Conservation (phyloP, 305 asterid genomes). For the Solanum hybrid region DNA sequence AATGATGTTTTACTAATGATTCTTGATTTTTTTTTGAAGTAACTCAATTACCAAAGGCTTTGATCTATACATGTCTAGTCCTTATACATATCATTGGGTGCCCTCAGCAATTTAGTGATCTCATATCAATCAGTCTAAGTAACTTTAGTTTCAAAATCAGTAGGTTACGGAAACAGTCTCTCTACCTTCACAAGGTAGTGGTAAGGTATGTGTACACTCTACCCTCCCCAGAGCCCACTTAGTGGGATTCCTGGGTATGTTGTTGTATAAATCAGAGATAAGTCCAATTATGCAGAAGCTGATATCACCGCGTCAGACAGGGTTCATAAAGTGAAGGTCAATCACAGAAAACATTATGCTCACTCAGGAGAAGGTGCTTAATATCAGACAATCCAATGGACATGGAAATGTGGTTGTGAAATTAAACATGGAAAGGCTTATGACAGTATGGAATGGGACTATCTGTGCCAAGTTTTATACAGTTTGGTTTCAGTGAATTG, state of each 20-base stretch:
- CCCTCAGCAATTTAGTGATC: not conserved
- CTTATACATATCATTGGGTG: not conserved
- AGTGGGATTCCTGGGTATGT: not conserved
- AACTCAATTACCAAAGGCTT: not conserved
- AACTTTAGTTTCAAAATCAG: not conserved
- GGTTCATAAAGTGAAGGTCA: not conserved
- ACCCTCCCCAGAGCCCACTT: not conserved
- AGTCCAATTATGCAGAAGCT: not conserved
- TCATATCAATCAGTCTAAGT: not conserved
- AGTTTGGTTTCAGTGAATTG: not conserved
- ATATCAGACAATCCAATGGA: not conserved
- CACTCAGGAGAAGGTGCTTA: not conserved
- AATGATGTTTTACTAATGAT: not conserved
- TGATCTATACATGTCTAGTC: not conserved
- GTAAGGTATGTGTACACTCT: not conserved
- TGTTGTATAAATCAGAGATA: not conserved
- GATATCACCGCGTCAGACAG: not conserved
- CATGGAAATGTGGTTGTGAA: not conserved
- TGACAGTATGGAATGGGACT: not conserved
- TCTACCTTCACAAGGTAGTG: not conserved
- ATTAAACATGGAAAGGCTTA: not conserved
- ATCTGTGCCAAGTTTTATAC: not conserved
- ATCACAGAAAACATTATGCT: not conserved
- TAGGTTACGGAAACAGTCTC: not conserved
- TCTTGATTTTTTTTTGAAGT: not conserved